phyloP scores from a whole-genome alignment of 2,329 filamentous ascomycete species.

The Aureobasidium melanogenum region DNA sequence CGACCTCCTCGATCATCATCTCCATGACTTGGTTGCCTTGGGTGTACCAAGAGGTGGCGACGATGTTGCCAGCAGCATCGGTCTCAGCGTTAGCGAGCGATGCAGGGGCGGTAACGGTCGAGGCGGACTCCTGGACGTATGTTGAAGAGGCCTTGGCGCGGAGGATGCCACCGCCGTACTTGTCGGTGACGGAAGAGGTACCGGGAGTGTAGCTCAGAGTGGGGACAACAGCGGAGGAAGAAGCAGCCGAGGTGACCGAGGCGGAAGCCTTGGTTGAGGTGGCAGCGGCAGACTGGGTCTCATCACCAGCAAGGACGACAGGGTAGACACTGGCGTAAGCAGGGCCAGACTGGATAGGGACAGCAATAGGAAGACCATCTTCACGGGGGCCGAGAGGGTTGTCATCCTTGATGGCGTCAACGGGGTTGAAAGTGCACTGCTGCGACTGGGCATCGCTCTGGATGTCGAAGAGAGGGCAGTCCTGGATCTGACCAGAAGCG shows the following conservation, averaged over 20 bases:
- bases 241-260: constrained; percentile 4
- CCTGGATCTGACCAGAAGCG: constrained; percentile 55
- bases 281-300: constrained; percentile 18
- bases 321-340: constrained; percentile 30
- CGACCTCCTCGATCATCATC: constrained; percentile 35
- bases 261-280: constrained; percentile 14
- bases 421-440: constrained; percentile 56
- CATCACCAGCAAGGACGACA: constrained; percentile 21
- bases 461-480: constrained; percentile 68
- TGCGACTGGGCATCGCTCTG: constrained; percentile 47
- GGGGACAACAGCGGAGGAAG: constrained; percentile 21
- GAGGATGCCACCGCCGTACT: constrained; percentile 28
- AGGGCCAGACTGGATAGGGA: constrained; percentile 40
- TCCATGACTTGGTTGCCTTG: constrained; percentile 36
- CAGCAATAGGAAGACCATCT: constrained; percentile 59
- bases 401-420: constrained; percentile 48
- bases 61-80: constrained; percentile 18
- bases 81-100: constrained; percentile 16
- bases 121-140: constrained; percentile 7
- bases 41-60: constrained; percentile 35
- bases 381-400: constrained; percentile 48
- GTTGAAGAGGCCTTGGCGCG: constrained; percentile 17
- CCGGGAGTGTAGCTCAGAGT: constrained; percentile 28
- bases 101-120: constrained; percentile 20
- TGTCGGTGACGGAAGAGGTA: constrained; percentile 22